Base-by-base conservation (phyloP, 2,329 filamentous ascomycete genomes). In the Aspergillus sp. region DNA sequence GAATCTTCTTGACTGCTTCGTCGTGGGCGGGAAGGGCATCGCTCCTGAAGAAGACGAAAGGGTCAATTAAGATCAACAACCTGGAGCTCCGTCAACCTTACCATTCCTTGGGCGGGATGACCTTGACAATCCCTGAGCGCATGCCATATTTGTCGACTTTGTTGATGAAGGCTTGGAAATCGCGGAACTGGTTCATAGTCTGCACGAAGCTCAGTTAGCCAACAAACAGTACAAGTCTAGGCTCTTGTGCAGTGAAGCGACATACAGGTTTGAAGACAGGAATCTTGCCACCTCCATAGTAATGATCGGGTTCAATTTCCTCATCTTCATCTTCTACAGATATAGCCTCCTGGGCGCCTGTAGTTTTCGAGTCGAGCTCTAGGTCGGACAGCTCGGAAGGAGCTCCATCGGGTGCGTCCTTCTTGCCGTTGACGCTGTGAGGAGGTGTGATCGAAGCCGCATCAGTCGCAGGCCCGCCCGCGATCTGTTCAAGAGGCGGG, bases 91-190 rank as follows among this genome's bases (percentile, higher is more conserved):
- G 12, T 7, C n/a, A n/a, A 13, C 8, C 41, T 75, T 85, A 95
- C 95, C 95, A 99, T 84, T 98, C 93, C 68, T 89, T 79, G 0
- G 95, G 95, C 27, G 95, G 93, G 53, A 98, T 89, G 58, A 99
- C 89, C 78, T 99, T 98, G 71, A 98, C 87, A 67, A 99, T 97
- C 37, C 95, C 95, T 20, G 92, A 95, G 76, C 91, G 91, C 95
- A 99, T 99, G 68, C 95, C 95, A 73, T 96, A 96, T 64, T 87
- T 86, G 74, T 99, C 91, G 61, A 99, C 86, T 75, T 91, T 93
- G 70, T 87, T 86, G 82, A 98, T 89, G 73, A 96, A 98, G 72
- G 85, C 86, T 77, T 93, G 89, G 75, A 99, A 99, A 77, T 95
- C 91, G 70, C 87, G 87, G 78, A 98, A 98, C 77, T 99, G 92